Percentiles rank a stretch among this genome's conserved stretches.
Conservation (phyloP, 73 alveolate species). For the Diophrys appendiculata region DNA sequence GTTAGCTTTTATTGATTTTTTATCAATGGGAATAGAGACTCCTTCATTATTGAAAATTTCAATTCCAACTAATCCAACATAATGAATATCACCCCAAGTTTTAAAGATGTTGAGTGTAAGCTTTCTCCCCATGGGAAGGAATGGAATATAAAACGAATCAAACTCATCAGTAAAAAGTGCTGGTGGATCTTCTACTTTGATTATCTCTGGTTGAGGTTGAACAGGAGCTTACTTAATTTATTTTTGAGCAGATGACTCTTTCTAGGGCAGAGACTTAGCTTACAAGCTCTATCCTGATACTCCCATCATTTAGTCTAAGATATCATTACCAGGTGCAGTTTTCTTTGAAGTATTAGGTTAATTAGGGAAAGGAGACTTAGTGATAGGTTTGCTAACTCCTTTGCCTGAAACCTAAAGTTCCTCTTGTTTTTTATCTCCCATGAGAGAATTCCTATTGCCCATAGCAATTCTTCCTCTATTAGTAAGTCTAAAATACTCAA, state of each 20-base stretch:
- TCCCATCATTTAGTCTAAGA: too few species aligned
- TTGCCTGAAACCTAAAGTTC: too few species aligned
- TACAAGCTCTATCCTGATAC: too few species aligned
- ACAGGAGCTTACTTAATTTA: too few species aligned
- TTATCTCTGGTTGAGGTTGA: conserved; percentile 22
- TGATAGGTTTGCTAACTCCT: conserved; percentile 7
- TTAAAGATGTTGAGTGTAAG: conserved; percentile 59
- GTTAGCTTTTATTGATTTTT: conserved; percentile 62
- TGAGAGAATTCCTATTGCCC: conserved; percentile 36
- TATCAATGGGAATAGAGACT: conserved; percentile 36
- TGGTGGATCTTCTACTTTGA: conserved; percentile 2
- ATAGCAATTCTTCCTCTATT: conserved; percentile 76
- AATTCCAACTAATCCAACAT: conserved; percentile 83
- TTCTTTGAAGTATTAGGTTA: conserved; percentile 22
- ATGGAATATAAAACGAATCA: conserved; percentile 64
- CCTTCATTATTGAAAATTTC: conserved; percentile 81
- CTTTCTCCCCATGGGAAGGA: conserved; percentile 65
- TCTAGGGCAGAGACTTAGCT: too few species aligned
- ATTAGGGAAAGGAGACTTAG: conserved; percentile 10
- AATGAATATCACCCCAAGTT: conserved; percentile 90
- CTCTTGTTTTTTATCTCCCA: too few species aligned
- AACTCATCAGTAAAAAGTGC: conserved; percentile 11
- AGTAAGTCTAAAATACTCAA: conserved; percentile 81
- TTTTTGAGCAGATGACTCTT: too few species aligned
- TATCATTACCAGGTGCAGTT: conserved; percentile 6